Evolutionary conservation across 2,329 filamentous ascomycete genomes (phyloP), one percentile per base, ranked within the genome.

Genomic region (Plectosphaerella sp.): DNA sequence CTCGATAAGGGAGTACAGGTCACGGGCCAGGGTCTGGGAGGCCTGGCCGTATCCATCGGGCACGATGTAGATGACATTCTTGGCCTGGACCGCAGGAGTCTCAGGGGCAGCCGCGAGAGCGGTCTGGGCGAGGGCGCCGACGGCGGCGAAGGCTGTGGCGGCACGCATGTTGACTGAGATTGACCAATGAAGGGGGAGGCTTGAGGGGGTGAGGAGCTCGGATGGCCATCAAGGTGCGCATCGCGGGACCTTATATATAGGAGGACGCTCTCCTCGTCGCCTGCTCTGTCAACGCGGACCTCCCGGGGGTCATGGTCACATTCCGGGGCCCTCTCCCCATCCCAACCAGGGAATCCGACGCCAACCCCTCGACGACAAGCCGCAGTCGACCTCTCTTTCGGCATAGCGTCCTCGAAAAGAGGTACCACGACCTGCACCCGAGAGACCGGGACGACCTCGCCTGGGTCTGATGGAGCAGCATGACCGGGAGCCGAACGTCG

Each of bases 51-150:
- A 67, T 42, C 63, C 63, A 55, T 66, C 61, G 5, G 64, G 63
- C 8, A 67, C 63, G 35, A 68, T 59, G 52, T 67, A 66, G 54
- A 67, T 65, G 56, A 67, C 66, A 58, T 65, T 67, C 56, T 60
- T 61, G 47, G 59, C 59, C 52, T 52, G 24, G 41, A 43, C 41
- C 5, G 41, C 16, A 11, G 41, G 41, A 10, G 41, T 43, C 41
- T 43, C 41, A 43, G 41, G 41, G 6, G 55, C 28, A 33, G 35
- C 46, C 2, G 56, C 50, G n/a, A 56, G 14, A 3, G 37, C 50
- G 22, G 52, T 43, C 33, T 52, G 46, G n/a, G 46, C 50, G 45
- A 57, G 41, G 28, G 42, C 49, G 35, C 28, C 49, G 16, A 46
- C 41, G 41, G 53, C 41, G 20, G 47, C 25, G 24, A 51, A 5